These are phyloP conservation scores for Physcomitrium patens DNA, from an alignment of 225 moss, liverwort and hornwort species.

Conservation along the genomic window DNA sequence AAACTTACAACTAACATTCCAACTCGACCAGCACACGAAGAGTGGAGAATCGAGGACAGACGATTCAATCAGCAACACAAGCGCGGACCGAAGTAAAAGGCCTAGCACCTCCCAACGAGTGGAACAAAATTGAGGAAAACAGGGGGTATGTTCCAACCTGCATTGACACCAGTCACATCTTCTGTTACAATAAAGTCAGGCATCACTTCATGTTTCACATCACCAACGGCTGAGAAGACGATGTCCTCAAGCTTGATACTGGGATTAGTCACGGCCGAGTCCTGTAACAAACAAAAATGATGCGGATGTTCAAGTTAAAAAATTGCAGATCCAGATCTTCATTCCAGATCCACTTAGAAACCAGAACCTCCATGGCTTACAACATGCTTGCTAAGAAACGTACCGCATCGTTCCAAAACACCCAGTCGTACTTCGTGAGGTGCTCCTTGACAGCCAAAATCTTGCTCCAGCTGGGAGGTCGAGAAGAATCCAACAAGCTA, in stretches of 20 bases:
- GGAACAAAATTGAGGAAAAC: neutral
- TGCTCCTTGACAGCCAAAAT: constrained; percentile 92
- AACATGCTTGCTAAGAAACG: constrained; percentile 18
- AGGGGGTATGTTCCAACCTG: constrained; percentile 44
- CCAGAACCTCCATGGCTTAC: neutral
- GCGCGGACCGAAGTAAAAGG: neutral
- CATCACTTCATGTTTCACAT: constrained; percentile 73
- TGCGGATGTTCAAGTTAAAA: too few relatives aligned
- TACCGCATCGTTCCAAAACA: constrained; percentile 99
- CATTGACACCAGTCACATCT: constrained; percentile 96
- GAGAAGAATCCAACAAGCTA: constrained; percentile 74
- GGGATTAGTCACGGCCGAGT: constrained; percentile 97
- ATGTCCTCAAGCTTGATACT: constrained; percentile 85
- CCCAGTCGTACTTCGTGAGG: constrained; percentile 85
- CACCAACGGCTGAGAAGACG: constrained; percentile 75
- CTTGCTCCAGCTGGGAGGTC: constrained; percentile 99
- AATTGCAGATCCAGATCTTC: too few relatives aligned
- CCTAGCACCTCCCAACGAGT: neutral
- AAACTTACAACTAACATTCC: neutral
- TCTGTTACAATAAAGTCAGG: constrained; percentile 88
- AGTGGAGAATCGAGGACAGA: neutral
- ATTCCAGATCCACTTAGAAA: neutral
- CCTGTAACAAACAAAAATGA: constrained; percentile 48
- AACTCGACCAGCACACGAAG: neutral
- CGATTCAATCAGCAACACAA: too few relatives aligned